Conservation (phyloP, 2,329 filamentous ascomycete species). For the Aspergillus sergii region DNA sequence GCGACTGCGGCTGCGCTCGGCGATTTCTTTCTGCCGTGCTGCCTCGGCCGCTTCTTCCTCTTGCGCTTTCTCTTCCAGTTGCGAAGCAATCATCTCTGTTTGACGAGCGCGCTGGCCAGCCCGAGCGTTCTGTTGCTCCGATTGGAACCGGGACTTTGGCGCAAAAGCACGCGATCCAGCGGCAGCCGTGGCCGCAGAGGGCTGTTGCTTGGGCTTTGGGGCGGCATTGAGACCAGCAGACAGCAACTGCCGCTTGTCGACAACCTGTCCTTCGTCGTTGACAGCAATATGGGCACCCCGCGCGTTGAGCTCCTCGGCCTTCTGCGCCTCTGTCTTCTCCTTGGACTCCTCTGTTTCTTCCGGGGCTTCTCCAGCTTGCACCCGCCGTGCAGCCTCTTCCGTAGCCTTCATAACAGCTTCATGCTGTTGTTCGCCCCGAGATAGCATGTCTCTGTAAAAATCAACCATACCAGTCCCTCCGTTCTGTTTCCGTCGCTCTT, state of each 20-base stretch:
- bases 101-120: slow-evolving; percentile 56
- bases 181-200: slow-evolving; percentile 20
- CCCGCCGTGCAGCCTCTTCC: slow-evolving; percentile 43
- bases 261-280: slow-evolving; percentile 67
- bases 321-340: slow-evolving; percentile 54
- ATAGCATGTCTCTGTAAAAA: slow-evolving; percentile 63
- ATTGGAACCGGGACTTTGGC: slow-evolving; percentile 24
- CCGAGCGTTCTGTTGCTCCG: slow-evolving; percentile 41
- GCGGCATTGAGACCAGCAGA: slow-evolving; percentile 64
- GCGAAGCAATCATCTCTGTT: slow-evolving; percentile 61
- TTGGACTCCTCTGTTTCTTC: slow-evolving; percentile 32
- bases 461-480: slow-evolving; percentile 58
- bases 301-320: slow-evolving; percentile 58
- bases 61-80: slow-evolving; percentile 59
- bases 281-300: slow-evolving; percentile 56
- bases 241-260: slow-evolving; percentile 65
- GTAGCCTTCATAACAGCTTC: slow-evolving; percentile 59
- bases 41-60: slow-evolving; percentile 61
- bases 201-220: slow-evolving; percentile 52
- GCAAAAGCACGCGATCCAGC: slow-evolving; percentile 21
- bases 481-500: slow-evolving; percentile 50
- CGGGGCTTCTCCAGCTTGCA: slow-evolving; percentile 31
- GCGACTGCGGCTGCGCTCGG: slow-evolving; percentile 59
- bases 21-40: slow-evolving; percentile 55
- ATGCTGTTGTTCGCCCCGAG: slow-evolving; percentile 60